phyloP scores from a whole-genome alignment of 2,329 filamentous ascomycete genomes.

The Clarireedia homoeocarpa region DNA sequence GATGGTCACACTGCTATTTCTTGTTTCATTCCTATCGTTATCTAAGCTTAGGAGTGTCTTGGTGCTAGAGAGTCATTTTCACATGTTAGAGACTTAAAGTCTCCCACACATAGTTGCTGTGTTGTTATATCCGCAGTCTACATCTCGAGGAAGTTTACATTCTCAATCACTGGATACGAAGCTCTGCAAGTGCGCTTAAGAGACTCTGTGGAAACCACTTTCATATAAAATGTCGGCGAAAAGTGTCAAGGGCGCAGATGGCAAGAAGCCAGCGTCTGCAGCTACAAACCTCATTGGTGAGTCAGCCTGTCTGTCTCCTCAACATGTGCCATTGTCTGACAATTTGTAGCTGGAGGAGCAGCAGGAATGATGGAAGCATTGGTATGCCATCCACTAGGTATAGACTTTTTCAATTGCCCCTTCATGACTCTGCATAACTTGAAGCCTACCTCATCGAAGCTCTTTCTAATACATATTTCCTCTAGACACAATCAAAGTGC shows the following conservation, averaged over 20 bases:
- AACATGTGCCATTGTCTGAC: slow-evolving; percentile 14
- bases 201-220: background rate
- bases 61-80: background rate
- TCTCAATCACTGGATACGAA: background rate
- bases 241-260: slow-evolving; percentile 44
- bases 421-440: background rate
- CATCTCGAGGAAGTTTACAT: background rate
- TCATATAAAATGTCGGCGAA: slow-evolving; percentile 48
- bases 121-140: background rate
- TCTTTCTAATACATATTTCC: background rate
- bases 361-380: slow-evolving; percentile 99
- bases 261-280: slow-evolving; percentile 72
- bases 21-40: background rate
- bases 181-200: background rate
- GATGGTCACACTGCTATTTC: background rate
- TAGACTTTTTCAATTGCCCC: slow-evolving; percentile 20
- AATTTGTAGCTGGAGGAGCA: slow-evolving; percentile 71
- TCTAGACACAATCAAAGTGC: slow-evolving; percentile 94
- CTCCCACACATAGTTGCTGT: background rate
- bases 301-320: slow-evolving; percentile 2
- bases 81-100: background rate
- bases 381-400: slow-evolving; percentile 87
- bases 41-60: background rate
- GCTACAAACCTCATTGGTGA: slow-evolving; percentile 87
- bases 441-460: background rate